Percentiles rank a stretch among this genome's conserved stretches.
Evolutionary conservation across 106 monocot species (phyloP).

Genomic region (Allium sativum): DNA sequence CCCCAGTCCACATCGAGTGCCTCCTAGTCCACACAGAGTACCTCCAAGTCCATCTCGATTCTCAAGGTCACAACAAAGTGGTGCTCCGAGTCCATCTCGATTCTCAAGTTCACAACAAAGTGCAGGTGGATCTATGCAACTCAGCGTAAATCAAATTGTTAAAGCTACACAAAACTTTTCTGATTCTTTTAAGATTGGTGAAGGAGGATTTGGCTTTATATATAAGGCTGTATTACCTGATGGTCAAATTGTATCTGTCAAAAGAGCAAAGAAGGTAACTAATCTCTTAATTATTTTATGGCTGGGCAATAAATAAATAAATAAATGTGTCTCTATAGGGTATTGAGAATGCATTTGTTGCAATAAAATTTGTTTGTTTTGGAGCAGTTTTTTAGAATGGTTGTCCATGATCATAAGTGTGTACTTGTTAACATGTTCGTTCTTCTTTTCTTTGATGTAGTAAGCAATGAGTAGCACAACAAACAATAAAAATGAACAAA

Average conservation of each 20-base stretch:
- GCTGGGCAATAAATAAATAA: too few relatives aligned
- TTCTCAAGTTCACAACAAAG: constrained; percentile 57
- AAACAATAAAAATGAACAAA: too few relatives aligned
- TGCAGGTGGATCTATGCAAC: constrained; percentile 41
- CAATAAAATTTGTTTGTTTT: too few relatives aligned
- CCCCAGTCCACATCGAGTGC: constrained; percentile 71
- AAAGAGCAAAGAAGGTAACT: constrained; percentile 80
- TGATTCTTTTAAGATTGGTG: constrained; percentile 38
- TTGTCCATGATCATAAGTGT: too few relatives aligned
- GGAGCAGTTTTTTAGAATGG: too few relatives aligned
- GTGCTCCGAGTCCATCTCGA: constrained; percentile 55
- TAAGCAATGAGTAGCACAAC: too few relatives aligned
- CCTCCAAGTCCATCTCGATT: constrained; percentile 76
- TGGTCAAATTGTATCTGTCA: constrained; percentile 64
- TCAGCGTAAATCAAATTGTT: constrained; percentile 45
- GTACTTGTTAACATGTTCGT: too few relatives aligned
- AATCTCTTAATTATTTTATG: neutral
- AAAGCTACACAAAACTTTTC: constrained; percentile 85
- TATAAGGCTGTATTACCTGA: constrained; percentile 61
- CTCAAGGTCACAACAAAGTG: constrained; percentile 44
- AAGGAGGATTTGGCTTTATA: constrained; percentile 75
- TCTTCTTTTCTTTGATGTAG: too few relatives aligned
- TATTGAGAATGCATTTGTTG: neutral
- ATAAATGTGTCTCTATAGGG: neutral
- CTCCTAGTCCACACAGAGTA: constrained; percentile 38